Evolutionary conservation across 108 stramenopile genomes (phyloP).

Genomic region (Cyclotella sp.): DNA sequence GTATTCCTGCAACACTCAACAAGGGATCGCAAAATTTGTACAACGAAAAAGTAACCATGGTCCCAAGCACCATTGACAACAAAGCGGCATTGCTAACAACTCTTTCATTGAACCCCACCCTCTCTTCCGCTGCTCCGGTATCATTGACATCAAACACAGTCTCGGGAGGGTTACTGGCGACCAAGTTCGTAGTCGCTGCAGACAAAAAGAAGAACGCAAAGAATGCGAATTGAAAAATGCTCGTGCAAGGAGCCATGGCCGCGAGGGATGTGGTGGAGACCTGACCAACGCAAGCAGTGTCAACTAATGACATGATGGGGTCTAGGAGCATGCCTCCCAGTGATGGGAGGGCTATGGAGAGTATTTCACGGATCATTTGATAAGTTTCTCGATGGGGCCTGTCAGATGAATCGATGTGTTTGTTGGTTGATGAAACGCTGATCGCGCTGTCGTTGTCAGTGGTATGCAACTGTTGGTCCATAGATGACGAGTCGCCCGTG

Average conservation of each 20-base stretch:
- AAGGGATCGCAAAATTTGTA: conserved; percentile 38
- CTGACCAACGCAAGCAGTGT: conserved; percentile 61
- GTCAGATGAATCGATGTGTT: neutral
- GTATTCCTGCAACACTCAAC: conserved; percentile 43
- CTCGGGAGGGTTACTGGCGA: conserved; percentile 45
- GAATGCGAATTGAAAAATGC: conserved; percentile 54
- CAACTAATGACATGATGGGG: conserved; percentile 60
- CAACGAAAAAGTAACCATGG: conserved; percentile 18
- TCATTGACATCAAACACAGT: conserved; percentile 11
- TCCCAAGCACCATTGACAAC: conserved; percentile 39
- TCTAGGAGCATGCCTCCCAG: conserved; percentile 51
- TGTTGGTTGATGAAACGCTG: neutral
- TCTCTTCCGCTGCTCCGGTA: conserved; percentile 16
- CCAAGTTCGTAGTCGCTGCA: conserved; percentile 50
- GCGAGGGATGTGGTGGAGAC: conserved; percentile 48
- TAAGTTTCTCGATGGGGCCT: neutral
- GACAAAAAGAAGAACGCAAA: conserved; percentile 53
- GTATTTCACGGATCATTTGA: conserved; percentile 24
- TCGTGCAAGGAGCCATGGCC: conserved; percentile 58
- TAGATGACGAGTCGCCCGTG: neutral
- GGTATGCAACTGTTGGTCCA: too few species aligned
- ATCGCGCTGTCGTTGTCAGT: too few species aligned
- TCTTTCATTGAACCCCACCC: conserved; percentile 29
- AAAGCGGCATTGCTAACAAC: conserved; percentile 39
- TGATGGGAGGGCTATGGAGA: conserved; percentile 34